Evolutionary conservation across 306 rosid genomes (phyloP), one percentile per base, ranked within the genome.

Genomic region (Quercus dentata): DNA sequence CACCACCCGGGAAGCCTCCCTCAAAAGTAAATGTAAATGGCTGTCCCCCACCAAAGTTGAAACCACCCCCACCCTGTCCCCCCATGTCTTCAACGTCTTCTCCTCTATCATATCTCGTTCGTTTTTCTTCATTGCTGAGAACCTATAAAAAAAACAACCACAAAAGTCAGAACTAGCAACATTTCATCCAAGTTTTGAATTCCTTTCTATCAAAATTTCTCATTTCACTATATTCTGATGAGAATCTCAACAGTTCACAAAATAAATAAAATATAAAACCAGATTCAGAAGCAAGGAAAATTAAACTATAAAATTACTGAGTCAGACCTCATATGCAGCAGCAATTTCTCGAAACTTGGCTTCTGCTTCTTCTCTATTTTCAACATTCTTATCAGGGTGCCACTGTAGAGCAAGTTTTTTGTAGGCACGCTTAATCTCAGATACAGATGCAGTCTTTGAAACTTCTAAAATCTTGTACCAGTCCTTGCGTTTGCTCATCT

Each of bases 321-420:
- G 3, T 70, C 79, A 49, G 33, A 93, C 98, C 99, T 95, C 99
- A 64, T 95, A 95, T 79, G 99, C 98, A 21, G 97, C 97, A 65
- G 99, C 98, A 52, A 95, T 86, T 87, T 95, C 99, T 87, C 88
- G 83, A 84, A 95, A 95, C 88, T 90, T 79, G 56, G 86, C 88
- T 88, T 96, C 99, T 38, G 99, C 99, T 87, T 89, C 98, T 88
- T 91, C 97, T 81, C 99, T 90, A 6, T 91, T 93, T 15, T 88
- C 92, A 0, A 93, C 99, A 71, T 96, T 96, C 91, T 96, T 96
- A 79, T 96, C 99, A 1, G 99, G 99, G 82, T 96, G 99, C 98
- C 98, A 96, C 80, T 93, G 99, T 86, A 96, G 87, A 71, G 99
- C 99, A 56, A 96, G 98, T 84, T 90, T 96, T 92, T 96, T 96